Evolutionary conservation across 495 filamentous ascomycete species (phyloP), one percentile per base, ranked within the genome.

Genomic region (Lindgomyces ingoldianus): DNA sequence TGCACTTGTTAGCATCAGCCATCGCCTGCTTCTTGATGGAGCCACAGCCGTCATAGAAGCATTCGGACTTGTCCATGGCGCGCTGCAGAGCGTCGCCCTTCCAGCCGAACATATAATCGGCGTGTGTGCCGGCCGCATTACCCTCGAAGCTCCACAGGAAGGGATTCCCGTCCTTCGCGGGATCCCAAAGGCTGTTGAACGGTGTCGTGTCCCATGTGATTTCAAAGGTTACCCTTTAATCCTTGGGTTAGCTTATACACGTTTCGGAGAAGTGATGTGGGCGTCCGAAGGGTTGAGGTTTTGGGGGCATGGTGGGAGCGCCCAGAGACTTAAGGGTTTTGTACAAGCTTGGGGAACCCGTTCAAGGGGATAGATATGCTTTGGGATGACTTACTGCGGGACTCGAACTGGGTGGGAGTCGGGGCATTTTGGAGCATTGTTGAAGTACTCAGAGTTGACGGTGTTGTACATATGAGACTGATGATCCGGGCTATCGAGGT

Each of bases 31-130:
- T 75, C 70, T 74, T 78, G 14, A 77, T 60, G 2, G 24, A 25
- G 24, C 67, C 65, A 60, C 81, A 75, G 30, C 77, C 74, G 4
- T 73, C 63, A 33, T 75, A 78, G 60, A 79, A 80, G 46, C 74
- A 78, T 9, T 78, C 74, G 61, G 79, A 81, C 72, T 79, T 78
- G 42, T 80, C 80, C 56, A 66, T 60, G 44, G 57, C 63, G 19
- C 48, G 41, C 24, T 65, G 62, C 1, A 65, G 36, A 1, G 70
- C 62, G 36, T 65, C 62, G 29, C 55, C 62, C 36, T 61, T 60
- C 63, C 63, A 66, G 22, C 63, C 63, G 42, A 66, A 66, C 0
- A 66, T 41, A 48, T 66, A 66, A 45, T 86, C 83, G 46, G 83
- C 83, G 71, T 81, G 56, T 39, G 27, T 57, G 41, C 24, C 65